Conservation (phyloP, 306 rosid species). For the Betula pendula region DNA sequence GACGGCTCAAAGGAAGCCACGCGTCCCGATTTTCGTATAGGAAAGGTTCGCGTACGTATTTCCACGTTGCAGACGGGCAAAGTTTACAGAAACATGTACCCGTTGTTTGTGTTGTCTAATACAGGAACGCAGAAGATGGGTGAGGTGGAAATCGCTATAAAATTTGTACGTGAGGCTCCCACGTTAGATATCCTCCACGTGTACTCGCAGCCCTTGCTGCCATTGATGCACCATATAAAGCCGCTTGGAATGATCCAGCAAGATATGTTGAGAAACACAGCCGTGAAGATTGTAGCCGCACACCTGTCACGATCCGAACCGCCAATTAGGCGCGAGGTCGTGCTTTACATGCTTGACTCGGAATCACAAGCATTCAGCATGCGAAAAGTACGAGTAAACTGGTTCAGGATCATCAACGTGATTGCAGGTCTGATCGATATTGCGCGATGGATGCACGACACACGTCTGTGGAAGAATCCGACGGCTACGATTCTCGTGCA, state of each 20-base stretch:
- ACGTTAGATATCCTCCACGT: conserved; percentile 69
- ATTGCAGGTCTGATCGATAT: conserved; percentile 52
- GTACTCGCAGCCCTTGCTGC: conserved; percentile 69
- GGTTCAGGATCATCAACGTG: conserved; percentile 64
- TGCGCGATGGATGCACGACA: conserved; percentile 66
- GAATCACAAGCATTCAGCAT: conserved; percentile 75
- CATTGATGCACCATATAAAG: conserved; percentile 80
- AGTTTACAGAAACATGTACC: conserved; percentile 62
- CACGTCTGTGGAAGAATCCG: conserved; percentile 82
- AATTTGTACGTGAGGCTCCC: conserved; percentile 51
- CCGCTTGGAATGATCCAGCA: conserved; percentile 76
- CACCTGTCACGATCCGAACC: conserved; percentile 79
- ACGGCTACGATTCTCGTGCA: conserved; percentile 72
- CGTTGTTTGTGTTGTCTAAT: conserved; percentile 49
- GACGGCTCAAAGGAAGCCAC: conserved; percentile 28
- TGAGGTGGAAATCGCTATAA: conserved; percentile 71
- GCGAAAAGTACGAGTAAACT: conserved; percentile 75
- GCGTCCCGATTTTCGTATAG: conserved; percentile 58
- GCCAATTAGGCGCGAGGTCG: conserved; percentile 61
- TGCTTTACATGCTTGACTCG: conserved; percentile 68
- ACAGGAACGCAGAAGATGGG: conserved; percentile 73
- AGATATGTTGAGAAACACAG: conserved; percentile 55
- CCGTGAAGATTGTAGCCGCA: conserved; percentile 61
- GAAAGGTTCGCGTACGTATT: conserved; percentile 66
- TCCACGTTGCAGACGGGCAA: conserved; percentile 65